Base-by-base conservation (phyloP, 73 alveolate genomes). In the Symbiodinium natans region DNA sequence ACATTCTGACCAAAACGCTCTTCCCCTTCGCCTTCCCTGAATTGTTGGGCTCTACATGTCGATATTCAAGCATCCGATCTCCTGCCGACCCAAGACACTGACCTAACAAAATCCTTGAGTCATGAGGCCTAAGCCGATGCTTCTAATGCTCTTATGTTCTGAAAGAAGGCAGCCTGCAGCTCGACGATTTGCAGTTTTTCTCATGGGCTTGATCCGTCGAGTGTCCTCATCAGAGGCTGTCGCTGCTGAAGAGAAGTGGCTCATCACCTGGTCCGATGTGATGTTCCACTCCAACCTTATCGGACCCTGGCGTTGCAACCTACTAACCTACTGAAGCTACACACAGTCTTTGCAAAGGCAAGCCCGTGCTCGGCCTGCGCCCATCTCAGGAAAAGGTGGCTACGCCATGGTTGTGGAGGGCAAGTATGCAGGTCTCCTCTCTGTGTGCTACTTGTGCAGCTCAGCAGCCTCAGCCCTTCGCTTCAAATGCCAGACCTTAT, bases 331-430 rank as follows among this genome's bases (percentile, higher is more conserved):
- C n/a, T n/a, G n/a, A n/a, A n/a, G n/a, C n/a, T n/a, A n/a, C n/a
- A n/a, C n/a, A n/a, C n/a, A n/a, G n/a, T n/a, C n/a, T n/a, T n/a
- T n/a, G n/a, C n/a, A n/a, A n/a, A 10, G 15, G 19, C 83, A 71
- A 31, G 17, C 40, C 39, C 17, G 83, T 29, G 83, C 83, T n/a
- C 36, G 10, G 40, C n/a, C 34, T 27, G 52, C 42, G 40, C 17
- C 48, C 19, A 2, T 25, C 31, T 39, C 43, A 87, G 94, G 94
- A 23, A 87, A 87, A 33, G 95, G 95, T 21, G 95, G 95, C 86
- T 88, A 56, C 31, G 95, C 95, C 85, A 48, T 88, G 71, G 95
- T 88, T 23, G 40, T 88, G 46, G 74, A 88, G 71, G 95, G 95
- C 34, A 21, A 40, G 10, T 88, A 88, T n/a, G 95, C 74, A 88